phyloP scores from a whole-genome alignment of 371 early-diverging fungal genomes.

The Circinella umbellata region DNA sequence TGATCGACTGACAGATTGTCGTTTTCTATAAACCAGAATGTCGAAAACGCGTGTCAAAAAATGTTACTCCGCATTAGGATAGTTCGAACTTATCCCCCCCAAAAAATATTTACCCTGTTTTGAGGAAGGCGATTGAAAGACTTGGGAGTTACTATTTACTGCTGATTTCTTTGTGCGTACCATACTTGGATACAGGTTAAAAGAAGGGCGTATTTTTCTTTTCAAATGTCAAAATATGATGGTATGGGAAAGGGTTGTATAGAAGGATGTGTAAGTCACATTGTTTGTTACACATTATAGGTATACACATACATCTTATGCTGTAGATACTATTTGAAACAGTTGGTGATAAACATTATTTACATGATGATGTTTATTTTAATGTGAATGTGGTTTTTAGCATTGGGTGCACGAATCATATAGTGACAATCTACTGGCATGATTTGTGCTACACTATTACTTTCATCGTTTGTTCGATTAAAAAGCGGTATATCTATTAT shows the following conservation, averaged over 20 bases:
- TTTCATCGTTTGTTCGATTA: no score
- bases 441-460: no score
- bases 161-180: conserved; percentile 27
- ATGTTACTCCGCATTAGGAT: neutral
- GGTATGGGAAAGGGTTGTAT: no score
- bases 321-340: no score
- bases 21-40: neutral
- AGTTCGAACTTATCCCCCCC: neutral
- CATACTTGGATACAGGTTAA: conserved; percentile 7
- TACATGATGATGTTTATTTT: no score
- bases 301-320: no score
- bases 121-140: conserved; percentile 1
- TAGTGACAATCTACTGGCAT: no score
- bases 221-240: neutral
- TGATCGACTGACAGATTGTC: neutral
- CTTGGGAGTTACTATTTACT: conserved; percentile 7
- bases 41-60: neutral
- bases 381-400: no score
- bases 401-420: no score
- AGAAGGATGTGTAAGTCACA: neutral
- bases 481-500: no score
- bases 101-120: conserved; percentile 4
- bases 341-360: no score
- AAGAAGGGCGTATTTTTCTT: neutral
- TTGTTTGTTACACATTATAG: no score